Percentiles rank a stretch among this genome's conserved stretches.
Evolutionary conservation across 2,329 filamentous ascomycete genomes (phyloP).

Genomic region (Lachnellula subtilissima): DNA sequence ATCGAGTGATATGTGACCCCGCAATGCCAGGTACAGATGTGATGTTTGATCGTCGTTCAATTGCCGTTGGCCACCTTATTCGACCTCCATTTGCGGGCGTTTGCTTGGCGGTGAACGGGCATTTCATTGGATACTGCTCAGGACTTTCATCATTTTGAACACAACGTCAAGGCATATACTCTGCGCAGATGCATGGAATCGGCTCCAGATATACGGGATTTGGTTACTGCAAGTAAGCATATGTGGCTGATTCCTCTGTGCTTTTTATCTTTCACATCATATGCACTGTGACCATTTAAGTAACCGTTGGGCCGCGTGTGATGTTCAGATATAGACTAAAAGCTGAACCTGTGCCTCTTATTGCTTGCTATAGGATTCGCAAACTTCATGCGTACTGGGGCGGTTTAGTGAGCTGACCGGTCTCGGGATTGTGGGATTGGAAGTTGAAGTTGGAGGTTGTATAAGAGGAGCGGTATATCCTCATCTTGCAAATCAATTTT

Average conservation of each 20-base stretch:
- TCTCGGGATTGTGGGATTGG: not conserved
- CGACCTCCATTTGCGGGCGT: not conserved
- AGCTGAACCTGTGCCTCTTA: not conserved
- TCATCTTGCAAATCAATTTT: not conserved
- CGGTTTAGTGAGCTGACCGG: not conserved
- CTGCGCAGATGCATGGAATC: not conserved
- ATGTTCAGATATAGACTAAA: not conserved
- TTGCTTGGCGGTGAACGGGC: constrained; percentile 5
- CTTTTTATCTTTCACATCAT: constrained; percentile 1
- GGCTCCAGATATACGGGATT: not conserved
- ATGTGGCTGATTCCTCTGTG: not conserved
- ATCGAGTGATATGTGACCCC: not conserved
- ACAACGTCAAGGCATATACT: not conserved
- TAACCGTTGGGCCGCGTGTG: not conserved
- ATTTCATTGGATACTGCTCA: constrained; percentile 1
- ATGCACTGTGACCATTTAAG: not conserved
- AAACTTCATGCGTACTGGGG: not conserved
- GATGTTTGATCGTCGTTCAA: constrained; percentile 3
- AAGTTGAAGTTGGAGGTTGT: not conserved
- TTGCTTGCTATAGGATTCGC: not conserved
- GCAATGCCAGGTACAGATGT: not conserved
- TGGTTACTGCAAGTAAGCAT: not conserved
- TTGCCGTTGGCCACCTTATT: not conserved
- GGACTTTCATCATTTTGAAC: not conserved
- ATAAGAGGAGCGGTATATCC: not conserved